Evolutionary conservation across 129 eudicot genomes (phyloP).

Genomic region (Lonicera japonica): DNA sequence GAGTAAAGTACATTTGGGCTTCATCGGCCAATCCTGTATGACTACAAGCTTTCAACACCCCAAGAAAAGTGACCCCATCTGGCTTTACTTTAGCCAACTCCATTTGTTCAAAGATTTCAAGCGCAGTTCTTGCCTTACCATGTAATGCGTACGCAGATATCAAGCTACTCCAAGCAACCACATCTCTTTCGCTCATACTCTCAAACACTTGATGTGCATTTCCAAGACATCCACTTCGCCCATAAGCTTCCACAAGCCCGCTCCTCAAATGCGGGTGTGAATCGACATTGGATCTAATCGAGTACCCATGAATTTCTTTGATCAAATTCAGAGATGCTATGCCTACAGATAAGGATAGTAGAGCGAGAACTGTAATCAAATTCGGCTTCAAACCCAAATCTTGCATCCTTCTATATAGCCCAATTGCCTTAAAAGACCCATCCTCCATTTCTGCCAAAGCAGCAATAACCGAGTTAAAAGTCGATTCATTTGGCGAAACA

Average conservation of each 20-base stretch:
- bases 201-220: slow-evolving; percentile 22
- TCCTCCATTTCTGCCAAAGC: slow-evolving; percentile 31
- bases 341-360: slow-evolving; percentile 31
- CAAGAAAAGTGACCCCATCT: slow-evolving; percentile 40
- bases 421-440: slow-evolving; percentile 25
- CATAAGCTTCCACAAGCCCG: slow-evolving; percentile 46
- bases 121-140: slow-evolving; percentile 34
- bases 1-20: slow-evolving; percentile 32
- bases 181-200: slow-evolving; percentile 38
- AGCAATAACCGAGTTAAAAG: slow-evolving; percentile 40
- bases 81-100: slow-evolving; percentile 38
- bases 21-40: slow-evolving; percentile 49
- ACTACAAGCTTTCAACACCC: slow-evolving; percentile 49
- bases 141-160: slow-evolving; percentile 44
- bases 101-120: slow-evolving; percentile 37
- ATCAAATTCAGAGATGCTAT: slow-evolving; percentile 32
- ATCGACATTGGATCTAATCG: slow-evolving; percentile 27
- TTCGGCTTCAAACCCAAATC: slow-evolving; percentile 26
- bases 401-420: slow-evolving; percentile 34
- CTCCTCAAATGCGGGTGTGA: slow-evolving; percentile 34
- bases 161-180: slow-evolving; percentile 54
- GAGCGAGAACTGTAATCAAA: slow-evolving; percentile 42
- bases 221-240: slow-evolving; percentile 42
- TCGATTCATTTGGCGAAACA: slow-evolving; percentile 28
- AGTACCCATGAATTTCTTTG: slow-evolving; percentile 45